These are phyloP conservation scores for Ajuga reptans DNA, from an alignment of 305 asterid species.

Conservation along the genomic window DNA sequence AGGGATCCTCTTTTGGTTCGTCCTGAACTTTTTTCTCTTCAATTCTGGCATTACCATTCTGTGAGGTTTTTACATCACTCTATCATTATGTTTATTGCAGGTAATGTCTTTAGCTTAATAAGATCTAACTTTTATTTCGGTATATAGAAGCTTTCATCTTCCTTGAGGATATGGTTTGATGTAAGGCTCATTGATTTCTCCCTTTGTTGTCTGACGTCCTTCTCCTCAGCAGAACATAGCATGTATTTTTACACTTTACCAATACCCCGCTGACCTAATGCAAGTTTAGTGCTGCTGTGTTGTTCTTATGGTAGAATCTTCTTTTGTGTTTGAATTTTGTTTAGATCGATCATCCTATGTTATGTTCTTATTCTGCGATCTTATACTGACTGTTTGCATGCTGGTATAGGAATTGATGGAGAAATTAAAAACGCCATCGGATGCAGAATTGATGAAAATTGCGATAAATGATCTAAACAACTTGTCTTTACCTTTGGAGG, in stretches of 20 bases:
- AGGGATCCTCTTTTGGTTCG: background rate
- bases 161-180: background rate
- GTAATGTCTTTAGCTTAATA: background rate
- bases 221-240: background rate
- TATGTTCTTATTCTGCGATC: background rate
- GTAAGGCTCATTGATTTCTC: background rate
- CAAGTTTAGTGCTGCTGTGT: background rate
- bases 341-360: background rate
- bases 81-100: background rate
- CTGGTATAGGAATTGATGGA: slow-evolving; percentile 58
- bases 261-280: background rate
- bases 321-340: background rate
- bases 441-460: slow-evolving; percentile 63
- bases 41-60: background rate
- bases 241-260: background rate
- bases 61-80: background rate
- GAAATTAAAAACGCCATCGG: slow-evolving; percentile 66
- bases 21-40: background rate
- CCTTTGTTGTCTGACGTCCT: background rate
- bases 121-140: background rate
- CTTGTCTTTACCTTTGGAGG: slow-evolving; percentile 46
- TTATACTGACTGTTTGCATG: slow-evolving; percentile 16
- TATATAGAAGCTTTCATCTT: background rate
- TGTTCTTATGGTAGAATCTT: slow-evolving; percentile 4
- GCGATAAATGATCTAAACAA: slow-evolving; percentile 70